Base-by-base conservation (phyloP, 2,329 filamentous ascomycete species). In the Ilyonectria sp. region DNA sequence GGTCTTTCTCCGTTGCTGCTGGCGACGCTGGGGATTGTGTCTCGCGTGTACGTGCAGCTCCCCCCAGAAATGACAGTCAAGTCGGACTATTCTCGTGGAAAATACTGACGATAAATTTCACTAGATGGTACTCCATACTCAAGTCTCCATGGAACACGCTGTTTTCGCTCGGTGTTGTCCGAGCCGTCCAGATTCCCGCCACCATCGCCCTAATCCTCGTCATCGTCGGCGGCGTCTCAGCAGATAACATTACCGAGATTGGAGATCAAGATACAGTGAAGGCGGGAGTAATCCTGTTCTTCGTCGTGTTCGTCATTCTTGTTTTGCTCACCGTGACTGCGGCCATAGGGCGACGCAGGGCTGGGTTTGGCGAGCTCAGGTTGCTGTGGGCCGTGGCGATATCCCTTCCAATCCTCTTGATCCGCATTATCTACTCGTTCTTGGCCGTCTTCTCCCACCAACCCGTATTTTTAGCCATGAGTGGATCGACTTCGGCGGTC, bases 1-100 rank as follows among this genome's bases (percentile, higher is more conserved):
- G 60, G 60, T 2, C 52, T 64, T 3, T 67, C 65, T 19, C 65
- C 56, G 5, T 31, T 63, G 2, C 15, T 63, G 29, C 10, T 67
- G 21, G 60, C 65, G n/a, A 52, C 60, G 1, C 23, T 67, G 31
- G 43, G 65, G 6, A 60, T 67, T 17, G 8, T 64, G 4, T 67
- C 65, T 8, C n/a, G 60, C 11, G 55, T 67, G 65, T 64, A 47
- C 56, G 65, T 49, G 19, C 19, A 5, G 19, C 3, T 6, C 46
- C n/a, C 40, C 8, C 40, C 5, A 3, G 40, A 4, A n/a, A 43
- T n/a, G 7, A 3, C 15, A 40, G 5, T 40, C 8, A 15, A 40
- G 15, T 6, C 7, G 2, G 15, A 43, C 17, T 13, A 29, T 7
- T 29, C 4, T 17, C 2, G 15, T 8, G 23, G 21, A 26, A 8